A percentile compares a stretch with the other conserved stretches of the same genome.
Conservation (phyloP, 2,329 filamentous ascomycete species). For the Alternaria tenuissima region DNA sequence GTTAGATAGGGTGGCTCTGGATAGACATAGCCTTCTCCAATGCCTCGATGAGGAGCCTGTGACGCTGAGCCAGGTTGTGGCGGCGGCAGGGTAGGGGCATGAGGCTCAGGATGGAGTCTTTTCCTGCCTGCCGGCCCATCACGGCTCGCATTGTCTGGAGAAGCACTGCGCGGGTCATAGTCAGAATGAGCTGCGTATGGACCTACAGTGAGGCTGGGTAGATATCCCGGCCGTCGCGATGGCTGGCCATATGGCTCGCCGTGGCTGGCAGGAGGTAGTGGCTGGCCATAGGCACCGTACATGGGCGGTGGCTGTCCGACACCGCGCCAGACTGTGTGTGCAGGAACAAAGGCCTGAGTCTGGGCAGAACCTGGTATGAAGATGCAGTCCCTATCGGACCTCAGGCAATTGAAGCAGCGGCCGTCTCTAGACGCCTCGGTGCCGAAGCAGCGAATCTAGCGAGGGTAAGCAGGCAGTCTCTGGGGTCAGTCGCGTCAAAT, state of each 20-base stretch:
- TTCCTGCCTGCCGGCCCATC: conserved; percentile 54
- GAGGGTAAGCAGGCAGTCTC: conserved; percentile 20
- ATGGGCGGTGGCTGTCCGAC: conserved; percentile 56
- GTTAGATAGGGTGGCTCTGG: conserved; percentile 56
- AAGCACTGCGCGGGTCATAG: conserved; percentile 42
- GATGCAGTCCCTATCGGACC: conserved; percentile 79
- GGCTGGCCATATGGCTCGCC: conserved; percentile 49
- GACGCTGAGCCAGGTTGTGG: conserved; percentile 56
- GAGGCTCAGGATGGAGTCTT: conserved; percentile 58
- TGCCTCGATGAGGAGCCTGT: conserved; percentile 50
- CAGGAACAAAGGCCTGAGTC: conserved; percentile 77
- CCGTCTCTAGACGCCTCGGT: conserved; percentile 77
- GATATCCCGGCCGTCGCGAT: conserved; percentile 53
- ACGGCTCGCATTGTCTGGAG: conserved; percentile 50
- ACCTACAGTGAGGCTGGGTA: conserved; percentile 57
- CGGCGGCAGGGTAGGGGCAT: conserved; percentile 60
- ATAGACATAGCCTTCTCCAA: conserved; percentile 52
- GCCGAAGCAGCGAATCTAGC: conserved; percentile 76
- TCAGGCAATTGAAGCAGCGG: conserved; percentile 74
- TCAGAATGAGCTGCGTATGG: conserved; percentile 51
- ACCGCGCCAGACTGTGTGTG: conserved; percentile 68
- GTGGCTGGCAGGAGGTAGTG: conserved; percentile 52
- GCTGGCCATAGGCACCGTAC: conserved; percentile 63
- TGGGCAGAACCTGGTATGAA: conserved; percentile 79
- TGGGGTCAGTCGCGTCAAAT: not conserved